Evolutionary conservation across 2,329 filamentous ascomycete species (phyloP).

Genomic region (Claviceps quebecensis): DNA sequence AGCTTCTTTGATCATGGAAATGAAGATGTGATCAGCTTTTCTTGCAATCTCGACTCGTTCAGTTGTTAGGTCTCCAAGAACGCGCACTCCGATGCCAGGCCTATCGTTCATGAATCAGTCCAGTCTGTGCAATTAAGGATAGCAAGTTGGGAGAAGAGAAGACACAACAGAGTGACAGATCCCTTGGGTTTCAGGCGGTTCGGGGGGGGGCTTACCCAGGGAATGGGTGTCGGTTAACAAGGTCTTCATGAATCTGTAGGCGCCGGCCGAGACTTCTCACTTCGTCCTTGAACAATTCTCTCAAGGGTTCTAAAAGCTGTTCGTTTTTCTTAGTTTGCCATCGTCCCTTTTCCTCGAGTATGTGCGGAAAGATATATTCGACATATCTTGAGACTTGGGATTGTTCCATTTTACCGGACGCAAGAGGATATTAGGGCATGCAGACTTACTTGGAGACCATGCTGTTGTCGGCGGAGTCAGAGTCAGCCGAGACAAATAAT

Average conservation of each 20-base stretch:
- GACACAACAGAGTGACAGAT: neutral
- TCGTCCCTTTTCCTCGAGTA: neutral
- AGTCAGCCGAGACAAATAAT: neutral
- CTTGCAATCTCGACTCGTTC: constrained; percentile 67
- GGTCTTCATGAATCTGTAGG: constrained; percentile 19
- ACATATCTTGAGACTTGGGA: neutral
- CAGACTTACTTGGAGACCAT: neutral
- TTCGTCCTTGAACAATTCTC: constrained; percentile 46
- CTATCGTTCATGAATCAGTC: constrained; percentile 24
- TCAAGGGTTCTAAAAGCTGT: constrained; percentile 50
- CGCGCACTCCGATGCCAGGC: constrained; percentile 53
- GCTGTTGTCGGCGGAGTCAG: neutral
- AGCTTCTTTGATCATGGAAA: constrained; percentile 56
- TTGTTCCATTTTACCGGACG: neutral
- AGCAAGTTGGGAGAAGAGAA: neutral
- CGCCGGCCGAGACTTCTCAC: constrained; percentile 23
- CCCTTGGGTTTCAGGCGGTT: neutral
- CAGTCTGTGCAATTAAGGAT: neutral
- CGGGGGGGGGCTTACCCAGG: neutral
- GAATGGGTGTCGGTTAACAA: constrained; percentile 16
- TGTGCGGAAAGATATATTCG: neutral
- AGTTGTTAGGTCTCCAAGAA: constrained; percentile 71
- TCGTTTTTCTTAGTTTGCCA: constrained; percentile 18
- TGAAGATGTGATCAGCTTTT: constrained; percentile 68
- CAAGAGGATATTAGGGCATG: neutral